Evolutionary conservation across 2,329 filamentous ascomycete genomes (phyloP).

Genomic region (Xylaria arbuscula): DNA sequence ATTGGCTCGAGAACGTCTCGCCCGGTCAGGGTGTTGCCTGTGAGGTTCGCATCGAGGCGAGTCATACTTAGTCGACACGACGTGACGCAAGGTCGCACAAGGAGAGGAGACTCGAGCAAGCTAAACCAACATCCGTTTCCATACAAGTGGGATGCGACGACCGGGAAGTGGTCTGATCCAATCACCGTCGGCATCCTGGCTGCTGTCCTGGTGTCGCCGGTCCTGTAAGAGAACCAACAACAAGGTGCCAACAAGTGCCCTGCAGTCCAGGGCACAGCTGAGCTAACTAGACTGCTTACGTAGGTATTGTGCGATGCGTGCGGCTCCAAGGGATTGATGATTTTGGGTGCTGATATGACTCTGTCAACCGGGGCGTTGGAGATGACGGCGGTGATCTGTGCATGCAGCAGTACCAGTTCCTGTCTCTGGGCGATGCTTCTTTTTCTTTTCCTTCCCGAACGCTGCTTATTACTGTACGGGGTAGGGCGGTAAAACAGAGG

Average conservation of each 20-base stretch:
- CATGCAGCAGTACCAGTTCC: slow-evolving; percentile 2
- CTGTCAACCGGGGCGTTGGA: slow-evolving; percentile 23
- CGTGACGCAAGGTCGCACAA: slow-evolving; percentile 8
- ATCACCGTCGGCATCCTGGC: background rate
- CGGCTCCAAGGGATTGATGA: background rate
- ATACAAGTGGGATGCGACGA: slow-evolving; percentile 3
- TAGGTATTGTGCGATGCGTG: background rate
- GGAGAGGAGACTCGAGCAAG: background rate
- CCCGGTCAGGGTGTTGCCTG: slow-evolving; percentile 29
- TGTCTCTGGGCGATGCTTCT: background rate
- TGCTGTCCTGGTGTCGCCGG: background rate
- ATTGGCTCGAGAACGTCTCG: slow-evolving; percentile 21
- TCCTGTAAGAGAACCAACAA: slow-evolving; percentile 13
- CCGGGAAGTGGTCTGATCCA: slow-evolving; percentile 11
- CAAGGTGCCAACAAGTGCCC: slow-evolving; percentile 21
- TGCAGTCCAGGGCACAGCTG: slow-evolving; percentile 8
- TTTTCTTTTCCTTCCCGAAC: background rate
- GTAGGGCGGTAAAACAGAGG: background rate
- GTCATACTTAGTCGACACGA: slow-evolving; percentile 11
- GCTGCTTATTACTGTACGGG: background rate
- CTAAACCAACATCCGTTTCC: background rate
- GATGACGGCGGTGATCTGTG: slow-evolving; percentile 5
- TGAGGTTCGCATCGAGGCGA: slow-evolving; percentile 14
- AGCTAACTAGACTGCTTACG: background rate
- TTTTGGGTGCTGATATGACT: slow-evolving; percentile 7